Conservation (phyloP, 2,329 filamentous ascomycete species). For the Nothopassalora personata region DNA sequence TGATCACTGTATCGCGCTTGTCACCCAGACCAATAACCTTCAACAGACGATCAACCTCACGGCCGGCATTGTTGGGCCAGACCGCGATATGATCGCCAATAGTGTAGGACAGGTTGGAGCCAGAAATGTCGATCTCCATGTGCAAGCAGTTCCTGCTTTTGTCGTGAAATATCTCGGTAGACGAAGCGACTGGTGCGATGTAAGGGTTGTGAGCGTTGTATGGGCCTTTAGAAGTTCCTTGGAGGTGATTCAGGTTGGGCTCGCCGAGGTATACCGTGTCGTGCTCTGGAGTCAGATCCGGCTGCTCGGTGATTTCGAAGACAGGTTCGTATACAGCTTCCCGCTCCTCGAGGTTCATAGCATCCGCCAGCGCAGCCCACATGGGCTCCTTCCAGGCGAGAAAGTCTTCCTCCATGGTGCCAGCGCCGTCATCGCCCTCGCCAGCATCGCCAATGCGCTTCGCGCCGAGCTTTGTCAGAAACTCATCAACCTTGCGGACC, state of each 20-base stretch:
- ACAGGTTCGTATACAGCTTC: conserved; percentile 94
- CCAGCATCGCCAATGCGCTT: conserved; percentile 80
- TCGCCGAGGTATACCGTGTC: conserved; percentile 88
- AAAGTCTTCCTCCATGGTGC: conserved; percentile 99
- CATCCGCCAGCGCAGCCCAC: conserved; percentile 79
- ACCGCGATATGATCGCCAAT: conserved; percentile 96
- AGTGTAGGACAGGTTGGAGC: conserved; percentile 85
- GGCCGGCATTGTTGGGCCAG: conserved; percentile 93
- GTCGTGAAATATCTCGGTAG: conserved; percentile 82
- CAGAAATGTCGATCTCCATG: conserved; percentile 87
- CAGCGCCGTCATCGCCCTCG: conserved; percentile 94
- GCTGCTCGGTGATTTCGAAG: conserved; percentile 68
- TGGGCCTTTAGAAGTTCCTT: conserved; percentile 75
- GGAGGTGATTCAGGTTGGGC: conserved; percentile 74
- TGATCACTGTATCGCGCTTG: conserved; percentile 77
- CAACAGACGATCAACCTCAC: conserved; percentile 86
- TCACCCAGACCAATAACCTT: conserved; percentile 67
- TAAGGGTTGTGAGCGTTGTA: conserved; percentile 86
- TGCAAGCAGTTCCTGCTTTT: conserved; percentile 93
- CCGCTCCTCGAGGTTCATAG: conserved; percentile 87
- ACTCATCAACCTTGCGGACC: conserved; percentile 85
- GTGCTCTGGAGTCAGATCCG: conserved; percentile 66
- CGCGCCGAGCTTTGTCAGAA: conserved; percentile 75
- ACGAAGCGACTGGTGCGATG: conserved; percentile 88
- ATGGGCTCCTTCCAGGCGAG: conserved; percentile 99